Evolutionary conservation across 208 protist genomes (phyloP), one percentile per base, ranked within the genome.

Genomic region (Crithidia fasciculata): DNA sequence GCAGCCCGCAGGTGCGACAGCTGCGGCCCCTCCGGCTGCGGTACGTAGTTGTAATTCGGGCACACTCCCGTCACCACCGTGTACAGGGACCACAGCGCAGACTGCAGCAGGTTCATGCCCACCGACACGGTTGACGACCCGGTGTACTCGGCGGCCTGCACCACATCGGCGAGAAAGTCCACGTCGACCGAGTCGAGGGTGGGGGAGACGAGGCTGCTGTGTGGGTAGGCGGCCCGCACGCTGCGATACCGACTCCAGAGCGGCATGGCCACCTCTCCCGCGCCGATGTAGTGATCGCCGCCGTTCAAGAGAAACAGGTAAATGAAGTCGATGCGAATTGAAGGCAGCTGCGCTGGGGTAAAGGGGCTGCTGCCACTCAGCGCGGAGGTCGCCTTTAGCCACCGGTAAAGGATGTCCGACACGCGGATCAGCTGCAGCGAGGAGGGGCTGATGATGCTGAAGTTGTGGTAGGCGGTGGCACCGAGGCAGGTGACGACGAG

Each of bases 241-340:
- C 75, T 82, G 64, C 85, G 86, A 75, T 96, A 96, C 53, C 89
- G 88, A 39, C 63, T 73, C 89, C 91, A 96, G 58, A 96, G 72
- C 16, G 69, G 47, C 80, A 89, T 76, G 5, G 91, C 91, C 57
- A 96, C 86, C 62, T 96, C 91, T 0, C 91, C 91, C 8, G 83
- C 88, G 6, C 91, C 91, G 56, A 78, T 76, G 83, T 96, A 96
- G 68, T 94, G 87, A 70, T 96, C 91, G 39, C 91, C 91, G 44
- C 91, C 91, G 76, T 96, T 96, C 57, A 96, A 82, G 12, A 94
- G 76, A 78, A 96, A 96, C 2, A 96, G 77, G 60, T 92, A 96
- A 7, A 90, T 84, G 64, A 96, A 94, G 70, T 96, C 91, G 37
- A 96, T 81, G 8, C 91, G 91, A 54, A 93, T 81, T 2, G 88